Conservation (phyloP, 139 green algal genomes). For the Coccomyxa sp. region DNA sequence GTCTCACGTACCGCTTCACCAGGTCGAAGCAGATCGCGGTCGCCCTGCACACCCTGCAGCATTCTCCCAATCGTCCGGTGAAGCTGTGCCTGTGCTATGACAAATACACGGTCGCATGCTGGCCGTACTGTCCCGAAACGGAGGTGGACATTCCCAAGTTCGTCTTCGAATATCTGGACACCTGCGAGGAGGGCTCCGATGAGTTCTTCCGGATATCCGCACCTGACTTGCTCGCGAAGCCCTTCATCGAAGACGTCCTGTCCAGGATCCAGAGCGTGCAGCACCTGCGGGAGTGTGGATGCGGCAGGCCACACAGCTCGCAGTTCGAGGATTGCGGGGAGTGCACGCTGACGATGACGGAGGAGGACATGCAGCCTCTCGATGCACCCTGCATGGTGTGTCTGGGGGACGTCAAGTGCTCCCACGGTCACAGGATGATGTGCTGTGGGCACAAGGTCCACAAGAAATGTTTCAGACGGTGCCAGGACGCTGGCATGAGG, state of each 20-base stretch:
- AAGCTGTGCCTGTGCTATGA: background rate
- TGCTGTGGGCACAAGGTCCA: background rate
- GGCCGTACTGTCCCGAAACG: background rate
- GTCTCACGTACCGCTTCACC: background rate
- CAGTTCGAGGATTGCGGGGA: background rate
- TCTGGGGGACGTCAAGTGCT: background rate
- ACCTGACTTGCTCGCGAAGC: background rate
- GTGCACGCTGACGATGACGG: background rate
- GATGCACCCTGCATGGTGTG: background rate
- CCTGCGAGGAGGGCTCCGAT: background rate
- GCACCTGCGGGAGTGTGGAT: background rate
- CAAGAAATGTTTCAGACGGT: background rate
- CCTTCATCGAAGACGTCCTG: background rate
- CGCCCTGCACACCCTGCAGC: background rate
- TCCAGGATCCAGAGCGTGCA: background rate
- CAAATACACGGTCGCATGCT: background rate
- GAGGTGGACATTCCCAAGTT: background rate
- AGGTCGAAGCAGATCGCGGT: background rate
- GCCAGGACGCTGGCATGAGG: background rate
- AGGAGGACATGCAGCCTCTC: background rate
- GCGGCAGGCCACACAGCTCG: background rate
- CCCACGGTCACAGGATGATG: background rate
- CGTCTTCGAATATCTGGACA: background rate
- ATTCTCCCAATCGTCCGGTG: background rate
- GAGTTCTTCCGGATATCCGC: background rate